Base-by-base conservation (phyloP, 768 basidiomycete species). In the Pluteus cervinus region DNA sequence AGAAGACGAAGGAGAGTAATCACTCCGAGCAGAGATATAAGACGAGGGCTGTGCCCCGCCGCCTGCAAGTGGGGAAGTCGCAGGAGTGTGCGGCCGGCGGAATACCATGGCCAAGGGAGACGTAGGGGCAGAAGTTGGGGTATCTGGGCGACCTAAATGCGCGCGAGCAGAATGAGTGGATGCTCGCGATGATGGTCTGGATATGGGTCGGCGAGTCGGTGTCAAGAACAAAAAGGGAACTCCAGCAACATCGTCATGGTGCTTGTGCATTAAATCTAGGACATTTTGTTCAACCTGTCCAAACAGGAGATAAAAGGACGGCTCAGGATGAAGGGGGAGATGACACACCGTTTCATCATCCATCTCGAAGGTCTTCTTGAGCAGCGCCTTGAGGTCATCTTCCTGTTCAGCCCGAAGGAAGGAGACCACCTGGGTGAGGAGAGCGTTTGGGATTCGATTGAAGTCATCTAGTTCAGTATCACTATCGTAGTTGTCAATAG, bases 241-340 rank as follows among this genome's bases (percentile, higher is more conserved):
- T 14, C 84, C 83, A 9, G 81, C 78, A 26, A 83, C 65, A 65
- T 88, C 82, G 71, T 94, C 91, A 44, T 79, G 73, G 58, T 92
- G 87, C 61, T 86, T 85, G 63, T 97, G 93, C 93, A 97, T 96
- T 44, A 96, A 74, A 54, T 94, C 90, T 14, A 97, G 68, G 41
- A 92, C 87, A 54, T 81, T 77, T 50, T 92, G 86, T 54, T 96
- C 92, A 44, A 90, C 66, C 84, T 88, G 31, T 26, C 11, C 12
- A n/a, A 36, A 39, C 42, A 42, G 49, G 26, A 53, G 30, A 20
- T 20, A 39, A 48, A 48, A 29, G 50, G 39, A 36, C 44, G 32
- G 28, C 15, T 24, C 42, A 47, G 42, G 43, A 29, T 24, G 20
- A 32, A 42, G 39, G 44, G 33, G 37, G 29, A 38, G 43, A 30